Percentiles rank a stretch among this genome's conserved stretches.
Conservation (phyloP, 768 basidiomycete genomes). For the Dendrothele bispora region DNA sequence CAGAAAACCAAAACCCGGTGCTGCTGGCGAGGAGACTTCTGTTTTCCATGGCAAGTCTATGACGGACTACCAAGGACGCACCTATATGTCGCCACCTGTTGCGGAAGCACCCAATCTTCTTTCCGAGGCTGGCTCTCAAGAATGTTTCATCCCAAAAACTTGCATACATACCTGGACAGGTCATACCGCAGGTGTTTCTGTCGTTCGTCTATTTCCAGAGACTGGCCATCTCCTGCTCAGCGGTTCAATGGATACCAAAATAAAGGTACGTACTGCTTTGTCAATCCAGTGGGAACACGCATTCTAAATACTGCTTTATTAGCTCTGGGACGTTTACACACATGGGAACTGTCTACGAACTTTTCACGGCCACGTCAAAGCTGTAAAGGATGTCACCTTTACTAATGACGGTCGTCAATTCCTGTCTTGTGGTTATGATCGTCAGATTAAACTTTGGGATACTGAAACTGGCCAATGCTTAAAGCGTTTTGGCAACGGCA, state of each 20-base stretch:
- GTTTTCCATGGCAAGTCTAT: slow-evolving; percentile 97
- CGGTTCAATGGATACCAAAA: slow-evolving; percentile 97
- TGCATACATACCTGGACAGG: slow-evolving; percentile 99
- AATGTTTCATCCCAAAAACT: slow-evolving; percentile 91
- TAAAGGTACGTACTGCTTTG: slow-evolving; percentile 63
- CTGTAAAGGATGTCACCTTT: slow-evolving; percentile 95
- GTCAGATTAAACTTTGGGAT: slow-evolving; percentile 99
- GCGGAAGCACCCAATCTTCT: slow-evolving; percentile 86
- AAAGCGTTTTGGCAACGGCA: slow-evolving; percentile 96
- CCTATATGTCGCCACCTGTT: slow-evolving; percentile 93
- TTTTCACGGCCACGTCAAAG: slow-evolving; percentile 95
- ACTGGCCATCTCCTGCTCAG: slow-evolving; percentile 92
- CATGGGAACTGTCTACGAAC: slow-evolving; percentile 96
- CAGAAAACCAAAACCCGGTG: slow-evolving; percentile 76
- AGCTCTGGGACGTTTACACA: slow-evolving; percentile 98
- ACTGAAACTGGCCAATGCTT: slow-evolving; percentile 98
- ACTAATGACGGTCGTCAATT: slow-evolving; percentile 91
- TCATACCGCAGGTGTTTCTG: slow-evolving; percentile 95
- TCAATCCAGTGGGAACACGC: slow-evolving; percentile 1
- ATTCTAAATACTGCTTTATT: slow-evolving; percentile 14
- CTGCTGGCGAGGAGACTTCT: slow-evolving; percentile 85
- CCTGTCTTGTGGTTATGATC: slow-evolving; percentile 92
- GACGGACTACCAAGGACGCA: slow-evolving; percentile 96
- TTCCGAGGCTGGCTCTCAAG: slow-evolving; percentile 79
- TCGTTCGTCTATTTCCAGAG: slow-evolving; percentile 87